Evolutionary conservation across 495 filamentous ascomycete genomes (phyloP).

Genomic region (Gamarada debralockiae): DNA sequence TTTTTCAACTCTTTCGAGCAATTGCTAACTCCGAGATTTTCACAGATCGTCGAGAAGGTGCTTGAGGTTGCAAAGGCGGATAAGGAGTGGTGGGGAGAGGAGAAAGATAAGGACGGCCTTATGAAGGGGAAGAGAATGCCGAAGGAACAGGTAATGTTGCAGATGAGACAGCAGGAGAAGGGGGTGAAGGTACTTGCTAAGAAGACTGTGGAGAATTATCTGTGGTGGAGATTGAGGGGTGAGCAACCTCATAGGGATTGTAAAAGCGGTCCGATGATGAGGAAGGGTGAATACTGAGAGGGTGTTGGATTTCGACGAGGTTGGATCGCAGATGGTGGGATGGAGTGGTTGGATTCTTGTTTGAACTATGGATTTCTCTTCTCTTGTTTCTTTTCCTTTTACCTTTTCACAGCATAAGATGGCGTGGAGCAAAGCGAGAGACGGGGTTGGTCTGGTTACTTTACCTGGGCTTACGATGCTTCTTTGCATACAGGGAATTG

Average conservation of each 20-base stretch:
- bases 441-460: no score
- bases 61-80: background rate
- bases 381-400: background rate
- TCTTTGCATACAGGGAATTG: no score
- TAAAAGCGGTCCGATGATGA: background rate
- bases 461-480: background rate
- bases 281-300: background rate
- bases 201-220: constrained; percentile 7
- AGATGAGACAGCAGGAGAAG: background rate
- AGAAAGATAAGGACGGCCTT: background rate
- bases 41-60: background rate
- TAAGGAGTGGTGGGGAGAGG: background rate
- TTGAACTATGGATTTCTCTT: background rate
- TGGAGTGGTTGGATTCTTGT: background rate
- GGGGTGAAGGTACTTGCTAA: background rate
- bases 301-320: background rate
- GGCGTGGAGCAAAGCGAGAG: no score
- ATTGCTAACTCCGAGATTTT: no score
- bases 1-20: no score
- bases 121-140: background rate
- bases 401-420: no score
- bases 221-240: background rate
- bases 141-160: background rate
- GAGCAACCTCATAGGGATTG: background rate
- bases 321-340: background rate